Percentiles rank a stretch among this genome's conserved stretches.
These are phyloP conservation scores for Raphanus hybrid DNA, from an alignment of 441 rosid species.

Conservation along the genomic window DNA sequence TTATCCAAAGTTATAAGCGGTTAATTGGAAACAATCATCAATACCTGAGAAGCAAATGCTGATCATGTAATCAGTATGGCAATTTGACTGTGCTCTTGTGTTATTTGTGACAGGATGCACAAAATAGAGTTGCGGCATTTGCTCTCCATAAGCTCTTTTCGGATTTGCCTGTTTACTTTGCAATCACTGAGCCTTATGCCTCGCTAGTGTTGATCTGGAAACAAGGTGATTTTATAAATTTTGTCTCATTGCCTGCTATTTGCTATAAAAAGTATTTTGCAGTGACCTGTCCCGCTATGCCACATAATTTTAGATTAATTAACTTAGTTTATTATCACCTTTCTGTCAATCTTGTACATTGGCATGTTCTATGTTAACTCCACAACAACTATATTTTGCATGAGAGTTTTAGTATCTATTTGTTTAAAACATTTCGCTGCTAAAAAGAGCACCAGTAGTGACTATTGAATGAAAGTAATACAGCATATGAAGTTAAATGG, in stretches of 20 bases:
- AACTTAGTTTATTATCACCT: conserved; percentile 12
- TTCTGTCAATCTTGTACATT: conserved; percentile 4
- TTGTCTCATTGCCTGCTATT: conserved; percentile 24
- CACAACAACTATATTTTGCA: conserved; percentile 1
- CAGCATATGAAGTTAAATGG: neutral
- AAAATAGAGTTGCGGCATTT: conserved; percentile 84
- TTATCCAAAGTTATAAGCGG: conserved; percentile 15
- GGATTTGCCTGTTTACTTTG: conserved; percentile 76
- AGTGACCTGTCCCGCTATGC: conserved; percentile 9
- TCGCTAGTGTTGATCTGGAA: conserved; percentile 76
- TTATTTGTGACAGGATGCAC: conserved; percentile 74
- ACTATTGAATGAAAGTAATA: neutral
- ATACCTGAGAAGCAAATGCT: conserved; percentile 7
- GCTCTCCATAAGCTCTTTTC: conserved; percentile 82
- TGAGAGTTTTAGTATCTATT: conserved; percentile 2
- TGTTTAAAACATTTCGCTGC: conserved; percentile 3
- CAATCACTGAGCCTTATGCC: conserved; percentile 76
- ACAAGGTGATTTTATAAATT: conserved; percentile 58
- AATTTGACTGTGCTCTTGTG: conserved; percentile 13
- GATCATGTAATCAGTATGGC: conserved; percentile 11
- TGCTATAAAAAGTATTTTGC: neutral
- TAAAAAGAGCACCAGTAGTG: conserved; percentile 10
- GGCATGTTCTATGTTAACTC: conserved; percentile 21
- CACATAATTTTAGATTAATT: conserved; percentile 6
- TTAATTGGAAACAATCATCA: conserved; percentile 7